Evolutionary conservation across 2,329 filamentous ascomycete genomes (phyloP), one percentile per base, ranked within the genome.

Genomic region (Penicillium vulpinum): DNA sequence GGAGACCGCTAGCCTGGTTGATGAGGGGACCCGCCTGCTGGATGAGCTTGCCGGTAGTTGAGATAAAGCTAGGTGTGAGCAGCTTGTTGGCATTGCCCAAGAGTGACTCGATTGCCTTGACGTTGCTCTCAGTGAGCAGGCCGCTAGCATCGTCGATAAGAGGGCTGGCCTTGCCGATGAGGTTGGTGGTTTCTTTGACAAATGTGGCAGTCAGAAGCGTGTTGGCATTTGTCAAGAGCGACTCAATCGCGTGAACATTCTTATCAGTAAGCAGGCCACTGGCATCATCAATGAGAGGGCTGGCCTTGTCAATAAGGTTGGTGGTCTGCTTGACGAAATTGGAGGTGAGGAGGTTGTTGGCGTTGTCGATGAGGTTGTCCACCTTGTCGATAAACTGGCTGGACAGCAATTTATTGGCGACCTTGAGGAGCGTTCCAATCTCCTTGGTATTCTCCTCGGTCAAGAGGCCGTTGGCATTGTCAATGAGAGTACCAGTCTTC

Each of bases 21-120:
- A 65, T 44, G 0, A 65, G 54, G 4, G n/a, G 45, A 43, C 39
- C 39, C 11, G 62, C 63, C 10, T 55, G 50, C 9, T 55, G 50
- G 49, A 66, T 57, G 1, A 66, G 47, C 36, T 44, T 35, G 39
- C 56, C 41, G 28, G 63, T 66, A 47, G 62, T 53, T 1, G 40
- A 9, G 10, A 62, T 43, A 16, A 62, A 62, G 26, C 38, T 26
- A 2, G 50, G 35, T 1, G 59, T 62, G 29, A 62, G 52, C 11
- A 62, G 47, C 6, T 46, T 46, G 45, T 61, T 59, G 45, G 56
- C 62, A 29, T 61, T 61, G 31, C 16, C 39, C 31, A 59, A 21
- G 26, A 61, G 49, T 77, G 0, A 90, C 90, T 10, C 94, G 77
- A n/a, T 90, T 85, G 58, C 93, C 44, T 88, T 83, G 9, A 94